phyloP scores from a whole-genome alignment of 2,329 filamentous ascomycete genomes.

The Xylariaceae sp. region DNA sequence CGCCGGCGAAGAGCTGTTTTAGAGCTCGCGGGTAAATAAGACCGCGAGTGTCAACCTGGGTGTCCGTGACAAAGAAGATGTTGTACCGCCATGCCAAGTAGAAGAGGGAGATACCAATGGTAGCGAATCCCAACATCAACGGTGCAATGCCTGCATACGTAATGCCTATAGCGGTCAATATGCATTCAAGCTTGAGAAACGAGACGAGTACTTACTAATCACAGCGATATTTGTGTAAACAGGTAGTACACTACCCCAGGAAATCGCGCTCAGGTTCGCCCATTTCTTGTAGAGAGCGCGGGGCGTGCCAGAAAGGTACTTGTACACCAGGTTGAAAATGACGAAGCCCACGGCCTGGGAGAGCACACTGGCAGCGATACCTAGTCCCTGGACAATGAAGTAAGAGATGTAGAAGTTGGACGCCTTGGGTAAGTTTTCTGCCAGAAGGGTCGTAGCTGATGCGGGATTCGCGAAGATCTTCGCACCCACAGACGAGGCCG shows the following conservation, averaged over 20 bases:
- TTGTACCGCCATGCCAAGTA: constrained; percentile 93
- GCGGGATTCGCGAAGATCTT: constrained; percentile 69
- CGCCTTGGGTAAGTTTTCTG: constrained; percentile 76
- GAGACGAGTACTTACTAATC: constrained; percentile 64
- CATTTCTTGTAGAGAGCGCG: constrained; percentile 81
- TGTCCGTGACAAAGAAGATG: constrained; percentile 84
- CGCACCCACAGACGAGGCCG: constrained; percentile 73
- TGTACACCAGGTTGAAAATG: constrained; percentile 76
- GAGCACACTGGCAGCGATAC: constrained; percentile 75
- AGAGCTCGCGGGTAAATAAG: constrained; percentile 87
- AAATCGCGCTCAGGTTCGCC: constrained; percentile 73
- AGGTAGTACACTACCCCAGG: constrained; percentile 85
- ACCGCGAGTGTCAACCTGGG: constrained; percentile 84
- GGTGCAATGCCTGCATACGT: constrained; percentile 89
- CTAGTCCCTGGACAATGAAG: constrained; percentile 89
- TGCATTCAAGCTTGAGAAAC: neutral
- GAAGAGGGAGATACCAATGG: constrained; percentile 78
- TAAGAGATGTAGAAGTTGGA: constrained; percentile 97
- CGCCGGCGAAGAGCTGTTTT: constrained; percentile 81
- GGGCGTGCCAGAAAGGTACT: constrained; percentile 77
- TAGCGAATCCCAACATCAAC: constrained; percentile 81
- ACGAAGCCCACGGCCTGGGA: constrained; percentile 76
- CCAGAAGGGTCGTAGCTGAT: constrained; percentile 68
- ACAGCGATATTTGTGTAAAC: constrained; percentile 82
- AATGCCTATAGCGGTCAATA: constrained; percentile 62